phyloP scores from a whole-genome alignment of 2,329 filamentous ascomycete species.

The Xylariaceae sp. region DNA sequence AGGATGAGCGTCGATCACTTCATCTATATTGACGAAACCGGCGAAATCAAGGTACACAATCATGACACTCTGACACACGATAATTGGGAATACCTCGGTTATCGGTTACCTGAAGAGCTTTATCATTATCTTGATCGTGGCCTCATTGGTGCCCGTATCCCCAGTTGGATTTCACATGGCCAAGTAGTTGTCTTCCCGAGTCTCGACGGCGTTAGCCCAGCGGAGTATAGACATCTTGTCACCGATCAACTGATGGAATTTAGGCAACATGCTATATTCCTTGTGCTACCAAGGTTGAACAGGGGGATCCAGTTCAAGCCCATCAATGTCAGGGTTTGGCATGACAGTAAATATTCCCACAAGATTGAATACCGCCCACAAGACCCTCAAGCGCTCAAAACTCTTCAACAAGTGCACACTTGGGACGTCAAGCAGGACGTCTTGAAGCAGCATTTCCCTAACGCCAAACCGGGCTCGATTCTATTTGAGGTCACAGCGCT shows the following conservation, averaged over 20 bases:
- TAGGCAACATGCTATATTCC: conserved; percentile 69
- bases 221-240: conserved; percentile 77
- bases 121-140: conserved; percentile 86
- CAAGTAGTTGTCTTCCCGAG: conserved; percentile 78
- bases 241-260: conserved; percentile 69
- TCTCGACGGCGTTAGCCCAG: conserved; percentile 73
- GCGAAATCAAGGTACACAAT: conserved; percentile 71
- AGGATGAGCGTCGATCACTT: conserved; percentile 84
- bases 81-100: conserved; percentile 84
- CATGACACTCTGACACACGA: conserved; percentile 72
- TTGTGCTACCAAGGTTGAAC: conserved; percentile 75
- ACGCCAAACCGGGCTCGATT: conserved; percentile 44
- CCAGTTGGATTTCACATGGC: conserved; percentile 77
- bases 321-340: conserved; percentile 79
- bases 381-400: conserved; percentile 38
- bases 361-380: conserved; percentile 60
- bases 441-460: conserved; percentile 47
- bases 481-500: conserved; percentile 64
- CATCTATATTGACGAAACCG: conserved; percentile 72
- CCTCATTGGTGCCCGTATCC: conserved; percentile 70
- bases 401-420: conserved; percentile 45
- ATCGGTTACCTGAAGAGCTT: conserved; percentile 82
- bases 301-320: conserved; percentile 78
- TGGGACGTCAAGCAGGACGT: conserved; percentile 70
- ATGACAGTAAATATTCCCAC: conserved; percentile 63